Evolutionary conservation across 108 stramenopile species (phyloP), one percentile per base, ranked within the genome.

Genomic region (Chaetoceros tenuissimus): DNA sequence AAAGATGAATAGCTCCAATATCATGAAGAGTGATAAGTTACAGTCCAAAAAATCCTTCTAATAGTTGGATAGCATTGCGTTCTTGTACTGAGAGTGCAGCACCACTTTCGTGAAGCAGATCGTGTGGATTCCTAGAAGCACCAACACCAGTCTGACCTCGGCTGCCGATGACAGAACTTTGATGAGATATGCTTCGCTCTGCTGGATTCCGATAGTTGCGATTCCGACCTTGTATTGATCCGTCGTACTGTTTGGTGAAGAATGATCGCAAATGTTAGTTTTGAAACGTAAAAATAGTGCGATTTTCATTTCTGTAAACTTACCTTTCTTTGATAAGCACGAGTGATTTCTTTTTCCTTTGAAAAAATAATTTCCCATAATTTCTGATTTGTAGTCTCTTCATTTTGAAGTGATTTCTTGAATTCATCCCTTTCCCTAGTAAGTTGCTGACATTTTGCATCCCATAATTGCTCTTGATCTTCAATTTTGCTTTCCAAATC

Each of bases 301-400:
- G 45, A 46, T 20, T 17, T 28, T 28, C 26, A 8, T 46, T 23
- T 28, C 1, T 20, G 25, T 43, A 56, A 0, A 57, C 78, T 24
- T 63, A 83, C 82, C 78, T 81, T 86, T 63, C 75, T 51, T 55
- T 80, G 75, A 3, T 81, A 48, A 69, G 81, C 77, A 22, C 73
- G 27, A 47, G 74, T 78, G 31, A 86, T 79, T 49, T 86, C 84
- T 69, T 73, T 63, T 51, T 86, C 80, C 59, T 86, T 86, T 24
- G 78, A 64, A 22, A 51, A 48, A 18, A 81, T 60, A 46, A 74
- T 69, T 29, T 76, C 73, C 24, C 59, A 43, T 1, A 86, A 68
- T 51, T 44, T 55, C 10, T 53, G 49, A 34, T 79, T 82, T 49
- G 77, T 80, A 0, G 54, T 60, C 62, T 74, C 29, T 53, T 86